phyloP scores from a whole-genome alignment of 441 rosid genomes.

The Erysimum cheiri region DNA sequence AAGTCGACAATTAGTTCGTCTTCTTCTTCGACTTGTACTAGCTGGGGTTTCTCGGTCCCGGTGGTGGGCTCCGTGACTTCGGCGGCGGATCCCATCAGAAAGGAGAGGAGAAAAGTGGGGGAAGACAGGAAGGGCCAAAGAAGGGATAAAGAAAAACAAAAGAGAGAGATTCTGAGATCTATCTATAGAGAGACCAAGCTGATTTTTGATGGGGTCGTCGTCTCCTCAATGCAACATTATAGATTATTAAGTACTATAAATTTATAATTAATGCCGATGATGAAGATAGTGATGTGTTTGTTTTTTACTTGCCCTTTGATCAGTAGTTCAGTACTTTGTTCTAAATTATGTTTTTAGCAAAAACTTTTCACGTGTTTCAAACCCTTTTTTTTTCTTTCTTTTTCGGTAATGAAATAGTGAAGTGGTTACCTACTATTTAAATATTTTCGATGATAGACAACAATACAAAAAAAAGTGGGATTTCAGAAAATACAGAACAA shows the following conservation, averaged over 20 bases:
- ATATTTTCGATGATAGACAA: no score
- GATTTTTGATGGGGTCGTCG: constrained; percentile 33
- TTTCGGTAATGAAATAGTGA: not conserved
- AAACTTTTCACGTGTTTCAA: not conserved
- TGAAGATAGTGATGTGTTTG: not conserved
- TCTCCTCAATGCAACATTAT: not conserved
- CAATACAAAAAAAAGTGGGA: no score
- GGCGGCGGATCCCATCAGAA: constrained; percentile 43
- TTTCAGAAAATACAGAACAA: no score
- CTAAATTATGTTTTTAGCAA: not conserved
- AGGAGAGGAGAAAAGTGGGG: constrained; percentile 3
- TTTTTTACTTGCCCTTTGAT: constrained; percentile 18
- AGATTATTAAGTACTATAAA: not conserved
- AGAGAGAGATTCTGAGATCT: constrained; percentile 28
- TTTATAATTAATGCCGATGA: not conserved
- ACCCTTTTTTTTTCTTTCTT: not conserved
- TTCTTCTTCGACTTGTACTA: constrained; percentile 17
- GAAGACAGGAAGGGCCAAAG: constrained; percentile 28
- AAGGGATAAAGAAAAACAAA: not conserved
- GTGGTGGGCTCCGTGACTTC: constrained; percentile 42
- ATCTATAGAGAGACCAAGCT: not conserved
- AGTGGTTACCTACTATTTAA: no score
- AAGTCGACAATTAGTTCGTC: constrained; percentile 32
- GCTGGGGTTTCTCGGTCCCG: constrained; percentile 39
- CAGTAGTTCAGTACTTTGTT: not conserved